These are phyloP conservation scores for Furcasterigmium furcatum DNA, from an alignment of 2,329 filamentous ascomycete species.

Conservation along the genomic window DNA sequence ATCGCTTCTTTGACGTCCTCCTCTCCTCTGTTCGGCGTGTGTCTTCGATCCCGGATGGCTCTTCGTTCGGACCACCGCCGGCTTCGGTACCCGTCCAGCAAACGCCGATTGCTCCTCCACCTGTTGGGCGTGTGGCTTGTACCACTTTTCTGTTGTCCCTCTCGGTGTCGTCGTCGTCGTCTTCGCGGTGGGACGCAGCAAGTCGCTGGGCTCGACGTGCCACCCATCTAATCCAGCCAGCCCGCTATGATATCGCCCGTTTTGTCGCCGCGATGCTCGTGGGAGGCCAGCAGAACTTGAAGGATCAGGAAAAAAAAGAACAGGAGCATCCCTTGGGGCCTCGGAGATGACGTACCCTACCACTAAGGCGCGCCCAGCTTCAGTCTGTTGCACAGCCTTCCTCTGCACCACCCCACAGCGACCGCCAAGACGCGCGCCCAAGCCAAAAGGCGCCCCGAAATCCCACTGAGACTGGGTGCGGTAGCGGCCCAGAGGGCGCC, in stretches of 20 bases:
- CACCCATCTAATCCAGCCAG: background rate
- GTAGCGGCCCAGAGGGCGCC: background rate
- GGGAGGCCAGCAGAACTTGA: background rate
- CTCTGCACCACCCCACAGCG: background rate
- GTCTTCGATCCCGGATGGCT: background rate
- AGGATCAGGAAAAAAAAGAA: background rate
- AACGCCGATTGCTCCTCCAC: too few species aligned
- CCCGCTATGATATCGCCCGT: background rate
- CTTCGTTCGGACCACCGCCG: background rate
- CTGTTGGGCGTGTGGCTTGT: too few species aligned
- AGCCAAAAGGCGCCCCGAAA: background rate
- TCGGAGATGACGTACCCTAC: background rate
- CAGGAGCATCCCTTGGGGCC: background rate
- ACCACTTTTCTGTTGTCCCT: too few species aligned
- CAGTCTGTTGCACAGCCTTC: background rate
- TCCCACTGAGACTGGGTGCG: background rate
- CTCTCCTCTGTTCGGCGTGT: background rate
- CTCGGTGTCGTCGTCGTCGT: background rate
- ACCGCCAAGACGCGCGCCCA: background rate
- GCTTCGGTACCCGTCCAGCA: too few species aligned
- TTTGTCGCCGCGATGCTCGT: background rate
- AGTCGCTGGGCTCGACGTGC: background rate
- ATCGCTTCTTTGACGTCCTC: background rate
- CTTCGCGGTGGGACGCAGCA: background rate
- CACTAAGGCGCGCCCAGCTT: background rate